Base-by-base conservation (phyloP, 139 green algal species). In the Chlamydomonas applanata region DNA sequence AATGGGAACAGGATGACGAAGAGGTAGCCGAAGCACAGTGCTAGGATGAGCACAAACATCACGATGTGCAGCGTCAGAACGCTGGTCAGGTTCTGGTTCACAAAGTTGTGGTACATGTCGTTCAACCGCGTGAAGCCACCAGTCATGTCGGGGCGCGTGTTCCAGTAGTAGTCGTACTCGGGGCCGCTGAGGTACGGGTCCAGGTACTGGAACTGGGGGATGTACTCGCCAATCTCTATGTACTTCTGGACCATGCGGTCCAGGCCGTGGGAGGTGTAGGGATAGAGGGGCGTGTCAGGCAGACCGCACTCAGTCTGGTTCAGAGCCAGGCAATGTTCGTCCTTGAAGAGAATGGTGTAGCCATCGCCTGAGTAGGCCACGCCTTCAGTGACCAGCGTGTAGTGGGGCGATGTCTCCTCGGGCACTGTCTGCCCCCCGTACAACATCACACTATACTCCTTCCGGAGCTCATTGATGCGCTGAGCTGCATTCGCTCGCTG, bases 1-100 rank as follows among this genome's bases (percentile, higher is more conserved):
- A 75, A 72, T 36, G 81, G 81, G 14, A 73, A 73, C 73, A 82
- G 46, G 49, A 80, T 61, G 3, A 74, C 17, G 49, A 78, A 19
- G 32, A 78, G 52, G 45, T 77, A 69, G 13, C 32, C 25, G 2
- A 79, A 17, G 3, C 46, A 57, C 13, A 79, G 36, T 22, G 71
- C 30, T 40, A 80, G 68, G 61, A 25, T 78, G 27, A 81, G 32
- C 45, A 79, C 69, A 22, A 79, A 76, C 24, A 72, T 71, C 1
- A 70, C 34, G 0, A 79, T 30, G 36, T 86, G 81, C 11, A 78
- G 54, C n/a, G 33, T 63, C 19, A 66, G 60, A 4, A 86, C 40
- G 14, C n/a, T 33, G 32, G 14, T 17, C 32, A 72, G 17, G 40
- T 57, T 72, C 17, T 11, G 20, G 7, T 59, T 40, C 24, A 72